phyloP scores from a whole-genome alignment of 1,284 basidiomycete genomes.

The Pyrrhoderma noxium region DNA sequence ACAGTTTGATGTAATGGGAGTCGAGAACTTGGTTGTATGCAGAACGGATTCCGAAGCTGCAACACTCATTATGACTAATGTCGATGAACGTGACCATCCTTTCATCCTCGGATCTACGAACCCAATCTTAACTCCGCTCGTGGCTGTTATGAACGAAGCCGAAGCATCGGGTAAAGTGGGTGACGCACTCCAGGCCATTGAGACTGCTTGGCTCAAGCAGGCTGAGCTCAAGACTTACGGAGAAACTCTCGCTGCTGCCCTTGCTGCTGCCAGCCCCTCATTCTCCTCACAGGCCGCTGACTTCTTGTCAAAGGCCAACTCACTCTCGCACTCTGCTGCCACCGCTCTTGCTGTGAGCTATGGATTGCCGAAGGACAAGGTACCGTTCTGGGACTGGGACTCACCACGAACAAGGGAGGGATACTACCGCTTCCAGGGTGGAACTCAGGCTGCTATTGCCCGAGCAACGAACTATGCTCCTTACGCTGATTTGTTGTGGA shows the following conservation, averaged over 20 bases:
- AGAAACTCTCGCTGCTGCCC: slow-evolving; percentile 64
- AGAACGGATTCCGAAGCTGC: slow-evolving; percentile 86
- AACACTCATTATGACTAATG: slow-evolving; percentile 93
- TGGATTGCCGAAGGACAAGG: slow-evolving; percentile 68
- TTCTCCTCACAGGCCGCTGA: slow-evolving; percentile 37
- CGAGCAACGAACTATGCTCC: slow-evolving; percentile 91
- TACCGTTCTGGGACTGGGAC: slow-evolving; percentile 91
- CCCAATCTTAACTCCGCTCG: slow-evolving; percentile 58
- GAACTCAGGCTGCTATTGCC: slow-evolving; percentile 90
- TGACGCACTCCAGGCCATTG: slow-evolving; percentile 74
- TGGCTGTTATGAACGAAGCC: slow-evolving; percentile 77
- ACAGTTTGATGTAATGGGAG: slow-evolving; percentile 78
- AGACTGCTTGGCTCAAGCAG: slow-evolving; percentile 78
- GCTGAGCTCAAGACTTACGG: slow-evolving; percentile 82
- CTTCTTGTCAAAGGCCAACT: slow-evolving; percentile 55
- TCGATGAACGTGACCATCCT: slow-evolving; percentile 92
- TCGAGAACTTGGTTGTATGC: slow-evolving; percentile 68
- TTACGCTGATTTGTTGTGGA: slow-evolving; percentile 90
- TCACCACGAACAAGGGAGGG: slow-evolving; percentile 91
- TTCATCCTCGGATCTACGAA: slow-evolving; percentile 95
- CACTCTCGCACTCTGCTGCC: slow-evolving; percentile 65
- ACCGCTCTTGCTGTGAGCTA: slow-evolving; percentile 66
- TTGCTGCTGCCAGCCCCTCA: slow-evolving; percentile 58
- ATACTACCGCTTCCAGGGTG: slow-evolving; percentile 95
- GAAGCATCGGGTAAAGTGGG: slow-evolving; percentile 78